These are phyloP conservation scores for Pyrenochaeta sp. DNA, from an alignment of 2,329 filamentous ascomycete genomes.

Conservation along the genomic window DNA sequence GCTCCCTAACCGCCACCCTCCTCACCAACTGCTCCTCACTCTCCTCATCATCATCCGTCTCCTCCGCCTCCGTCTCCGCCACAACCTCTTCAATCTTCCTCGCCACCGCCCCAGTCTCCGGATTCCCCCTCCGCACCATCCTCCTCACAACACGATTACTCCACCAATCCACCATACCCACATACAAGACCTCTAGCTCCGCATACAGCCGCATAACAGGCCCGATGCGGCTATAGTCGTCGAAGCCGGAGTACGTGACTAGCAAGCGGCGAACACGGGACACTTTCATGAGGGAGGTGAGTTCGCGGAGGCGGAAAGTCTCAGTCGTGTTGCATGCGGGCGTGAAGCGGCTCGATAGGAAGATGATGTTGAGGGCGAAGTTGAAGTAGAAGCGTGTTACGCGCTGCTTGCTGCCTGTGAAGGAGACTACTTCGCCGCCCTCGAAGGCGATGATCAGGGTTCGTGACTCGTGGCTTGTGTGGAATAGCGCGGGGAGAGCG, in stretches of 20 bases:
- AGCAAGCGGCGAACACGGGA: neutral
- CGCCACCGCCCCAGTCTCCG: neutral
- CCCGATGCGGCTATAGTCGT: constrained; percentile 9
- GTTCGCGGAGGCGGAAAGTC: constrained; percentile 11
- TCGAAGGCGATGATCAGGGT: constrained; percentile 12
- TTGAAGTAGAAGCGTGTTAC: constrained; percentile 17
- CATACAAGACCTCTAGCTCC: constrained; percentile 15
- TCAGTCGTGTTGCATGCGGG: constrained; percentile 6
- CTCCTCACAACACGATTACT: neutral
- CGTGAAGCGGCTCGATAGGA: constrained; percentile 21
- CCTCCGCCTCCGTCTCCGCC: constrained; percentile 14
- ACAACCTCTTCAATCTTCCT: constrained; percentile 1
- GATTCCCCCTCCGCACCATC: neutral
- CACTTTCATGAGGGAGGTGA: neutral
- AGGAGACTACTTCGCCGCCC: constrained; percentile 12
- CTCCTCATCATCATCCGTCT: constrained; percentile 22
- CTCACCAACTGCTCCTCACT: neutral
- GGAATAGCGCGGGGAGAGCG: constrained; percentile 17
- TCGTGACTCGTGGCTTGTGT: constrained; percentile 11
- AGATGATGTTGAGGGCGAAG: constrained; percentile 16
- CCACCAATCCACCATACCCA: constrained; percentile 19
- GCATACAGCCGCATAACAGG: constrained; percentile 7
- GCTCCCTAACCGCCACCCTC: neutral
- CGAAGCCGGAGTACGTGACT: constrained; percentile 15
- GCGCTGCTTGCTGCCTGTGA: neutral